Conservation (phyloP, 306 rosid genomes). For the Vigna radiata region DNA sequence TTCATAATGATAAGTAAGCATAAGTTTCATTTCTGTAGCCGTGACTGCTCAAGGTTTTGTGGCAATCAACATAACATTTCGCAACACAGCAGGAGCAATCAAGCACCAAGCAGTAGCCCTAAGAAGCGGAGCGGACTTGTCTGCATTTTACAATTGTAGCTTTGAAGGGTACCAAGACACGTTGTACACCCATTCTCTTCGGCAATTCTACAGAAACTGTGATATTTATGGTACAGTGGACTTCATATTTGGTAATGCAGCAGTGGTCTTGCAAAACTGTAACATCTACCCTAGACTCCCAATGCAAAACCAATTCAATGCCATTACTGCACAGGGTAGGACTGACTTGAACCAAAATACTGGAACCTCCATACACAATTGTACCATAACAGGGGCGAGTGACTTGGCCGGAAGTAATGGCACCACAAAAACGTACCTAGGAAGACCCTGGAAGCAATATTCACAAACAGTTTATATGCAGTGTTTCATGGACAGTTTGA, state of each 20-base stretch:
- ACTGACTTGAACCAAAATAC: conserved; percentile 60
- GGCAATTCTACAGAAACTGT: conserved; percentile 63
- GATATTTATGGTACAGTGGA: conserved; percentile 62
- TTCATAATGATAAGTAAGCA: neutral
- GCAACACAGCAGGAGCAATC: conserved; percentile 60
- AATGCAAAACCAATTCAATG: conserved; percentile 51
- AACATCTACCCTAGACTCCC: conserved; percentile 54
- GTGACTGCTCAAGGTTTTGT: conserved; percentile 59
- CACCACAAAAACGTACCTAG: conserved; percentile 49
- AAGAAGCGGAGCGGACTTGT: conserved; percentile 52
- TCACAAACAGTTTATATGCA: conserved; percentile 57
- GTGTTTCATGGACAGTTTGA: conserved; percentile 50
- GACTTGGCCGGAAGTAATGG: conserved; percentile 38
- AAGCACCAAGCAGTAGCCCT: conserved; percentile 63
- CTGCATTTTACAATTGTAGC: conserved; percentile 59
- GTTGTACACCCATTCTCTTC: conserved; percentile 51
- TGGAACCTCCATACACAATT: conserved; percentile 50
- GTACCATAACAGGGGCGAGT: conserved; percentile 49
- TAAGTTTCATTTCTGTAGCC: conserved; percentile 28
- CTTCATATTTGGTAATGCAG: conserved; percentile 64
- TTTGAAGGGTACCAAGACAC: conserved; percentile 70
- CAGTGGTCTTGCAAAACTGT: conserved; percentile 57
- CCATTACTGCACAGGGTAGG: conserved; percentile 57
- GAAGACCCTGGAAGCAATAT: conserved; percentile 61
- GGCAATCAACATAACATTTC: conserved; percentile 61